Percentiles rank a stretch among this genome's conserved stretches.
Conservation (phyloP, 208 protist species). For the Crithidia thermophila region DNA sequence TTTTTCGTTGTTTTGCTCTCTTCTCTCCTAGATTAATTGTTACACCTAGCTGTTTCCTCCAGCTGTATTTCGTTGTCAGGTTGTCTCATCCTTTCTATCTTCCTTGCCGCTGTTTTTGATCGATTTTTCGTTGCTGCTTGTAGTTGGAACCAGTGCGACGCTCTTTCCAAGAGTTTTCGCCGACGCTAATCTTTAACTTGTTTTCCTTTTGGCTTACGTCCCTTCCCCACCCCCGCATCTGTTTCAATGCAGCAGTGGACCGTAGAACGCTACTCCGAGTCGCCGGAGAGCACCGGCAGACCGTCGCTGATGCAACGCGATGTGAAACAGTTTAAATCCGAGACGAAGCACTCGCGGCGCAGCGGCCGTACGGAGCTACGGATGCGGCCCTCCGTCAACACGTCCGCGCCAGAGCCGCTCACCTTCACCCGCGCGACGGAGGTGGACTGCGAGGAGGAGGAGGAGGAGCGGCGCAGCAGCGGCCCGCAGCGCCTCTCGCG, state of each 20-base stretch:
- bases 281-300: constrained; percentile 31
- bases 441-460: constrained; percentile 30
- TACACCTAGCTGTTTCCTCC: too few relatives aligned
- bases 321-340: constrained; percentile 12
- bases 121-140: too few relatives aligned
- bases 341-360: constrained; percentile 1
- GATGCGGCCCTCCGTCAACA: background rate
- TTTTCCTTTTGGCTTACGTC: background rate
- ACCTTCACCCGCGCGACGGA: background rate
- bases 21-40: too few relatives aligned
- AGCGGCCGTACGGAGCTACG: constrained; percentile 1
- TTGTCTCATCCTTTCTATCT: too few relatives aligned
- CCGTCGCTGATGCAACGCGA: constrained; percentile 16
- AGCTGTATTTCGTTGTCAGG: too few relatives aligned
- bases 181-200: background rate
- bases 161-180: too few relatives aligned
- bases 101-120: too few relatives aligned
- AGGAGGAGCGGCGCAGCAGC: constrained; percentile 41
- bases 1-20: background rate
- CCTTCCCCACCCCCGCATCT: background rate
- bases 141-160: too few relatives aligned
- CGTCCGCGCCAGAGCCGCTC: background rate
- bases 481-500: constrained; percentile 63
- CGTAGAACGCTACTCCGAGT: constrained; percentile 31
- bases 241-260: constrained; percentile 34